Evolutionary conservation across 306 rosid species (phyloP), one percentile per base, ranked within the genome.

Genomic region (Prunus campanulata): DNA sequence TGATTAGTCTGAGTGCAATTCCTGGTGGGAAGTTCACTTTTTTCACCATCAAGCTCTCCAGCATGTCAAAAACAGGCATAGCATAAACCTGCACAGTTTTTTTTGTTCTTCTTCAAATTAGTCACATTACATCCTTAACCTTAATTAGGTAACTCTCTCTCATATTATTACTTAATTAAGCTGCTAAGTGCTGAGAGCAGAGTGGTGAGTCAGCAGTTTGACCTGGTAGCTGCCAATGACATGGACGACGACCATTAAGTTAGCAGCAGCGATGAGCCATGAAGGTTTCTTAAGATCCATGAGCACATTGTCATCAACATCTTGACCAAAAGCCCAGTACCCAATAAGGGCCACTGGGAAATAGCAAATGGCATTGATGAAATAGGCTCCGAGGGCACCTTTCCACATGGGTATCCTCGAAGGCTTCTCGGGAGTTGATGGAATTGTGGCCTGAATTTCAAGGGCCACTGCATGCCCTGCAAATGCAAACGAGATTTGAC

Each of bases 151-250:
- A 39, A 39, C 44, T 39, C 44, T 39, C 44, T 39, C 44, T 39
- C 44, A 6, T 39, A 6, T 39, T 39, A 6, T 39, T 39, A 39
- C 44, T 39, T 39, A 6, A 39, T 39, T 39, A 39, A 39, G 44
- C 44, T 39, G 44, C 19, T 16, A 16, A 51, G 18, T 51, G 22
- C 22, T 39, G 3, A 52, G 0, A 15, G 57, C 57, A 39, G 9
- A 39, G 44, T 52, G 24, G 24, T 55, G n/a, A 60, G n/a, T 60
- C 62, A 9, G 66, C 13, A 54, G 56, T 8, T 5, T 12, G 66
- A 93, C 97, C 96, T 95, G 97, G 82, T 95, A 95, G 86, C 97
- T 95, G 48, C 99, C 99, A 71, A 95, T 85, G 20, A 95, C 97
- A 66, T 94, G 98, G 76, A 92, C 55, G 68, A 94, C 92, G 3